These are phyloP conservation scores for Saccharomyces uvarum DNA, from an alignment of 1,139 yeast genomes.

Conservation along the genomic window DNA sequence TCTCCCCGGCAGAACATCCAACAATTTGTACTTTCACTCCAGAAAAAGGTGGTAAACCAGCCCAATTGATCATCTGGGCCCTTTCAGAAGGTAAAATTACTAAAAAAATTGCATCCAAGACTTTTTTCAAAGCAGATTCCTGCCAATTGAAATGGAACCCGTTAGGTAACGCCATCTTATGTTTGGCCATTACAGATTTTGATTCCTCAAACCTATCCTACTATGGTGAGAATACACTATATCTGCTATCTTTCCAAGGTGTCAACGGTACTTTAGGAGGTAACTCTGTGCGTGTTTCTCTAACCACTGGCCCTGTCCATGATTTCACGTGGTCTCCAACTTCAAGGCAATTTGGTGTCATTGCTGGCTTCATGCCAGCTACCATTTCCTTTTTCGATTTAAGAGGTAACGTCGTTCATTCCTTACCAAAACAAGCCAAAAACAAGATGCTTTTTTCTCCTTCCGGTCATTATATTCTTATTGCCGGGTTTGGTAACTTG, in stretches of 20 bases:
- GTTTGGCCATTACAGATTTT: conserved; percentile 91
- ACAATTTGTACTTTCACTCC: conserved; percentile 90
- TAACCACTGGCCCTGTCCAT: conserved; percentile 92
- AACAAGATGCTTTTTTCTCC: conserved; percentile 91
- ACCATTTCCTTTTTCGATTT: conserved; percentile 91
- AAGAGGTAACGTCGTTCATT: conserved; percentile 79
- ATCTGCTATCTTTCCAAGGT: conserved; percentile 47
- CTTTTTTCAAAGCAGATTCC: conserved; percentile 91
- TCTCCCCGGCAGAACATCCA: conserved; percentile 87
- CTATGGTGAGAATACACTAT: conserved; percentile 93
- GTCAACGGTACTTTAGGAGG: conserved; percentile 76
- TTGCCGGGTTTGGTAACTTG: conserved; percentile 96
- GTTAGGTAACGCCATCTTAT: conserved; percentile 88
- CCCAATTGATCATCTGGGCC: conserved; percentile 72
- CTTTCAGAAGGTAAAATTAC: conserved; percentile 56
- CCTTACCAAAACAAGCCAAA: conserved; percentile 80
- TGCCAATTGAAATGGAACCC: conserved; percentile 91
- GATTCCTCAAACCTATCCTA: conserved; percentile 90
- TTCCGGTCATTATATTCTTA: conserved; percentile 81
- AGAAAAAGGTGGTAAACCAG: conserved; percentile 79
- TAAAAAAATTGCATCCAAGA: conserved; percentile 77
- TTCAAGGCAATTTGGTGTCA: conserved; percentile 93
- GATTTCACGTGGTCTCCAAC: conserved; percentile 97
- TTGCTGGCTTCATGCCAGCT: conserved; percentile 96
- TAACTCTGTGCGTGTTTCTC: conserved; percentile 78